These are phyloP conservation scores for Cryphonectria japonica DNA, from an alignment of 2,329 filamentous ascomycete species.

Conservation along the genomic window DNA sequence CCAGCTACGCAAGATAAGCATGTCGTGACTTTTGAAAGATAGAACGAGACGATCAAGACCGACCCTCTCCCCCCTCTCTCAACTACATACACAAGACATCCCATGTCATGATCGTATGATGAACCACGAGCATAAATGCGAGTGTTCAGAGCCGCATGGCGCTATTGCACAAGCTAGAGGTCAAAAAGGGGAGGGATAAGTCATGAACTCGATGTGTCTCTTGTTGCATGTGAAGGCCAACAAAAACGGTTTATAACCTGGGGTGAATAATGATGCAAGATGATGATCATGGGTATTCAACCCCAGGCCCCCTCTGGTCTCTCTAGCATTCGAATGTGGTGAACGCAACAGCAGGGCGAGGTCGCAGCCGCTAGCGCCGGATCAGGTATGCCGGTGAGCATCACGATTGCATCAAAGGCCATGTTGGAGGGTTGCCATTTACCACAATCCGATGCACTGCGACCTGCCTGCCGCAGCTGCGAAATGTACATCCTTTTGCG, in stretches of 20 bases:
- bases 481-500: neutral
- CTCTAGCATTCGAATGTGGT: neutral
- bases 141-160: conserved; percentile 7
- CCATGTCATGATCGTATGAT: neutral
- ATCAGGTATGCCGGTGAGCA: conserved; percentile 16
- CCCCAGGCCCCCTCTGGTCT: neutral
- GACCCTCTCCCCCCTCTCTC: neutral
- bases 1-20: neutral
- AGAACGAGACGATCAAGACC: conserved; percentile 2
- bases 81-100: neutral
- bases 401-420: conserved; percentile 9
- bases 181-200: neutral
- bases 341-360: conserved; percentile 2
- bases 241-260: neutral
- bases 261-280: neutral
- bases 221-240: neutral
- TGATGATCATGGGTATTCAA: neutral
- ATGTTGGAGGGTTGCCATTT: neutral
- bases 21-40: conserved; percentile 1
- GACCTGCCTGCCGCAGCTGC: neutral
- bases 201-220: neutral
- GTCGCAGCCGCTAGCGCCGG: conserved; percentile 22
- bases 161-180: neutral
- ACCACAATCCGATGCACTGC: neutral
- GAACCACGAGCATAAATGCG: conserved; percentile 7